Conservation (phyloP, 2,329 filamentous ascomycete genomes). For the Pestalotiopsis sp. region DNA sequence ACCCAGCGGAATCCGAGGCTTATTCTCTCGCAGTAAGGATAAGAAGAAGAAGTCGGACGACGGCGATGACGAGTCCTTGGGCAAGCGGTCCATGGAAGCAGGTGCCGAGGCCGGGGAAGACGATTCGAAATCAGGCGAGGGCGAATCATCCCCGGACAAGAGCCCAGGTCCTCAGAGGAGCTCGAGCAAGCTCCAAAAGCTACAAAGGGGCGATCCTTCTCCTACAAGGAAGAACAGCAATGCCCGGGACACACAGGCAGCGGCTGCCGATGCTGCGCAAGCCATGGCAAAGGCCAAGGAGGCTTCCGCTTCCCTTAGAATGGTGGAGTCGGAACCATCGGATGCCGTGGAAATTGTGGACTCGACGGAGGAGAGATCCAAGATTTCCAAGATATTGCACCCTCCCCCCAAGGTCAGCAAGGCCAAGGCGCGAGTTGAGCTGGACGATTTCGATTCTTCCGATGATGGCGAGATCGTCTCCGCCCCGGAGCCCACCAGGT, state of each 20-base stretch:
- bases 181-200: slow-evolving; percentile 72
- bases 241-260: slow-evolving; percentile 15
- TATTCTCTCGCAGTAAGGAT: slow-evolving; percentile 58
- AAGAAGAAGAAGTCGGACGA: slow-evolving; percentile 59
- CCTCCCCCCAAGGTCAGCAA: slow-evolving; percentile 57
- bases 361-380: slow-evolving; percentile 42
- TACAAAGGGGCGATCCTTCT: slow-evolving; percentile 51
- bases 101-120: slow-evolving; percentile 40
- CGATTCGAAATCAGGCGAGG: slow-evolving; percentile 44
- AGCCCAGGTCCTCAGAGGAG: slow-evolving; percentile 50
- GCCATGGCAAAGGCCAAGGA: slow-evolving; percentile 43
- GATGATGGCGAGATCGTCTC: slow-evolving; percentile 40
- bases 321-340: slow-evolving; percentile 56
- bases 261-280: slow-evolving; percentile 39
- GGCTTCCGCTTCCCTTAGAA: slow-evolving; percentile 52
- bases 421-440: slow-evolving; percentile 63
- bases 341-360: slow-evolving; percentile 38
- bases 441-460: slow-evolving; percentile 71
- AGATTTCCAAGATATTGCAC: slow-evolving; percentile 44
- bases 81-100: slow-evolving; percentile 64
- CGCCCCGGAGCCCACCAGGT: slow-evolving; percentile 16
- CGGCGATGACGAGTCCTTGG: slow-evolving; percentile 61
- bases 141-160: slow-evolving; percentile 50
- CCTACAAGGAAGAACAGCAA: slow-evolving; percentile 41
- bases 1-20: slow-evolving; percentile 50